Base-by-base conservation (phyloP, 1,139 yeast genomes). In the Meyerozyma athensensis region DNA sequence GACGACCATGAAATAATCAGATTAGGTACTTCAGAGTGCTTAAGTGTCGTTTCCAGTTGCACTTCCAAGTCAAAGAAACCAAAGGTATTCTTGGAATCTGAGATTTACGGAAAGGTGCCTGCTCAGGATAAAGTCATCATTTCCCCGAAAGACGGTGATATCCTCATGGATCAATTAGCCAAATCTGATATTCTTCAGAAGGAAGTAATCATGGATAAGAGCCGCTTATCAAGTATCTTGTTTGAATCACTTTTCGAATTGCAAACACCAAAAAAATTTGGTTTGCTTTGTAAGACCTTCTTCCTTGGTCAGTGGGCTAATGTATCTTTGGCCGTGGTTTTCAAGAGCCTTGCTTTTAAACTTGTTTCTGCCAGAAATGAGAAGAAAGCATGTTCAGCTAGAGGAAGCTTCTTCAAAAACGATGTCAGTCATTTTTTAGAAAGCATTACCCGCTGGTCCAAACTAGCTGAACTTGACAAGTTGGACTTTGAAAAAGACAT, bases 81-180 rank as follows among this genome's bases (percentile, higher is more conserved):
- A 10, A 36, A 41, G 1, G 56, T 68, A 28, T 66, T 59, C 43
- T 50, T 68, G 59, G 75, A 71, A 45, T 58, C 59, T n/a, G 60
- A 61, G 42, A 62, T 71, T 35, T 71, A 69, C 45, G 58, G 81
- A 9, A 53, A 61, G 1, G 40, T 53, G 16, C 62, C 68, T 56
- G 42, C 72, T 59, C 37, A 63, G 58, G 43, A 61, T 50, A 45
- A 70, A 35, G 77, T 83, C 18, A 69, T 82, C 50, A 66, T 87
- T 26, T 66, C 83, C 26, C 83, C 89, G 35, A 74, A 77, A 38
- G 95, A 86, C 53, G 78, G 80, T 4, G 60, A 65, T 28, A 48
- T 51, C 8, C 61, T 89, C 53, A 46, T 79, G 19, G 58, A 63
- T 2, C 56, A 66, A n/a, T 58, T 85, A 33, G 50, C 65, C 34